These are phyloP conservation scores for Psilocybe subaeruginosa DNA, from an alignment of 768 basidiomycete genomes.

Conservation along the genomic window DNA sequence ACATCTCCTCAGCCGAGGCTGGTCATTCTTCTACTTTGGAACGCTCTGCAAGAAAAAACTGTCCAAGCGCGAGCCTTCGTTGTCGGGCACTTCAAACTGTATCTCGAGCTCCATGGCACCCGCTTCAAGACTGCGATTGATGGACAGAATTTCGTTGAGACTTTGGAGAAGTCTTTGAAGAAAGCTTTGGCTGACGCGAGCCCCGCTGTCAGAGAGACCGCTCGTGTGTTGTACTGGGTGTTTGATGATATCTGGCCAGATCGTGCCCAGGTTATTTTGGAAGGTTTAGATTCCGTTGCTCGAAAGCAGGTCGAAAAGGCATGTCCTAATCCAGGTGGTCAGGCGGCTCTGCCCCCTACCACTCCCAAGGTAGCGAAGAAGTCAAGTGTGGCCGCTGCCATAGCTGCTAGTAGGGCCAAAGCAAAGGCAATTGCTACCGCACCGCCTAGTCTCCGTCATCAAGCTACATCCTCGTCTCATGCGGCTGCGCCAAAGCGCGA, in stretches of 20 bases:
- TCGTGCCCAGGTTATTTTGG: constrained; percentile 63
- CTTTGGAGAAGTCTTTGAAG: constrained; percentile 73
- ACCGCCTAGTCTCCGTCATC: constrained; percentile 79
- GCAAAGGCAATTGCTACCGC: constrained; percentile 83
- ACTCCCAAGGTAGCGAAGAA: constrained; percentile 71
- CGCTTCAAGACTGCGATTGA: constrained; percentile 72
- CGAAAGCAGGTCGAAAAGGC: constrained; percentile 87
- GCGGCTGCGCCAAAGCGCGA: constrained; percentile 49
- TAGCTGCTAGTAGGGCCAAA: constrained; percentile 89
- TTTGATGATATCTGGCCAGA: constrained; percentile 80
- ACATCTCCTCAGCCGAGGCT: constrained; percentile 73
- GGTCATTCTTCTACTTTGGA: constrained; percentile 69
- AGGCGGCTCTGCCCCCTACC: constrained; percentile 41
- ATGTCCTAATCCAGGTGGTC: constrained; percentile 64
- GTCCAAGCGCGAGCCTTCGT: constrained; percentile 71
- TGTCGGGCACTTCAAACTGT: constrained; percentile 72
- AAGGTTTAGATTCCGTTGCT: constrained; percentile 64
- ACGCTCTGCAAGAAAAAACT: constrained; percentile 78
- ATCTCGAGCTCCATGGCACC: constrained; percentile 72
- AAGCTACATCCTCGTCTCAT: constrained; percentile 76
- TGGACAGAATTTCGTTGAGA: constrained; percentile 64
- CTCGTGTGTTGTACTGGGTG: constrained; percentile 78
- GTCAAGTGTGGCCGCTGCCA: constrained; percentile 81
- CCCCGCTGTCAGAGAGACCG: constrained; percentile 74
- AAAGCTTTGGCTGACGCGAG: constrained; percentile 80